Percentiles rank a stretch among this genome's conserved stretches.
Evolutionary conservation across 129 eudicot species (phyloP).

Genomic region (Pseudognaphalium luteoalbum): DNA sequence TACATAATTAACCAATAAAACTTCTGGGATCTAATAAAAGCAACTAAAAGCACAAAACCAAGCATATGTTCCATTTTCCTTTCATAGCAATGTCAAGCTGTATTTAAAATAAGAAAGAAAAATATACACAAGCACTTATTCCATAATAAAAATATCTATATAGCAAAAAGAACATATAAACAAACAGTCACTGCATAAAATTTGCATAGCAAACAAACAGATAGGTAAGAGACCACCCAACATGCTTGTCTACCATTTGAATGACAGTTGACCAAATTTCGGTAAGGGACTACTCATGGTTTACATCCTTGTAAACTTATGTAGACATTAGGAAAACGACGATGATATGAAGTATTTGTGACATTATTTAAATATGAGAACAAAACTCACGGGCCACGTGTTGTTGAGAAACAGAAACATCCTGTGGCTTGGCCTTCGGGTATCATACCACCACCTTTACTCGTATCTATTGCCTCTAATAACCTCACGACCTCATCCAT

Average conservation of each 20-base stretch:
- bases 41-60: conserved; percentile 10
- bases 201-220: conserved; percentile 30
- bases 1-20: not conserved
- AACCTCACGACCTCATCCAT: conserved; percentile 91
- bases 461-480: conserved; percentile 84
- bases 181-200: conserved; percentile 18
- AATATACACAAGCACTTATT: not conserved
- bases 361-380: conserved; percentile 6
- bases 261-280: conserved; percentile 34
- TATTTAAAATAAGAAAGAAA: not conserved
- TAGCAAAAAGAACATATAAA: not conserved
- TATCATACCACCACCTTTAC: conserved; percentile 95
- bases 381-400: conserved; percentile 69
- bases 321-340: conserved; percentile 12
- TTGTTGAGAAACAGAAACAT: conserved; percentile 63
- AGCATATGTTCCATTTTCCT: conserved; percentile 6
- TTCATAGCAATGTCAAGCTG: not conserved
- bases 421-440: conserved; percentile 72
- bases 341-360: conserved; percentile 9
- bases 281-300: conserved; percentile 22
- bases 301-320: conserved; percentile 39
- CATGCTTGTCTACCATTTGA: conserved; percentile 26
- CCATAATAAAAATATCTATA: not conserved
- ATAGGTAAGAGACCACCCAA: conserved; percentile 5
- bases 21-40: not conserved